Base-by-base conservation (phyloP, 1,139 yeast genomes). In the Hyphopichia khmerensis region DNA sequence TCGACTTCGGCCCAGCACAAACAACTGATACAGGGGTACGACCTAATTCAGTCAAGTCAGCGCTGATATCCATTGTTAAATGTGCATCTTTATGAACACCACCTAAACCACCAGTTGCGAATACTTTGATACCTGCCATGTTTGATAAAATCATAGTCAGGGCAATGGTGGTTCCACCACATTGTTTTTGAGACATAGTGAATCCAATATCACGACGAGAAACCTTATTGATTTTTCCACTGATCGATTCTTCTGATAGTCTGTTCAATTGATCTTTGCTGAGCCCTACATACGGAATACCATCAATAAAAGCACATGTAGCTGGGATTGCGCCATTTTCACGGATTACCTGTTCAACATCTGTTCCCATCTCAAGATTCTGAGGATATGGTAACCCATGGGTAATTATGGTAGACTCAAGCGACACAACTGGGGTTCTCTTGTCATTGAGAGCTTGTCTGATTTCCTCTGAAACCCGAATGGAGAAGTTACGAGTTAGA, bases 61-160 rank as follows among this genome's bases (percentile, higher is more conserved):
- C 96, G 49, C 93, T 84, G 21, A 89, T 72, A 62, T 89, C 97
- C 80, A 87, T 78, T 1, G 91, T 82, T 27, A 62, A 49, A 42
- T 86, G 84, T 7, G 86, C 95, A 11, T 86, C 87, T 43, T 89
- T 75, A 55, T 90, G 96, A 13, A 89, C 96, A 14, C 97, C 97
- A 8, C 97, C 96, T 23, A 89, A 72, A 1, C 97, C 97, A 33
- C 97, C 97, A 2, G 96, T 90, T 1, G 95, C 95, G 72, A 89
- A 90, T 17, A 90, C 90, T 50, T 79, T 76, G 52, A 89, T 87
- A 0, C 95, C 95, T 0, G 91, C 91, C 56, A 67, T 57, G 42
- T 82, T 73, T 0, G 96, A 84, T 14, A 90, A 62, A 14, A 89
- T 85, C 95, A 89, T 87, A 0, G 96, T 89, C 40, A 87, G 84